A percentile compares a stretch with the other conserved stretches of the same genome.
phyloP scores from a whole-genome alignment of 768 basidiomycete species.

The Suillus occidentalis region DNA sequence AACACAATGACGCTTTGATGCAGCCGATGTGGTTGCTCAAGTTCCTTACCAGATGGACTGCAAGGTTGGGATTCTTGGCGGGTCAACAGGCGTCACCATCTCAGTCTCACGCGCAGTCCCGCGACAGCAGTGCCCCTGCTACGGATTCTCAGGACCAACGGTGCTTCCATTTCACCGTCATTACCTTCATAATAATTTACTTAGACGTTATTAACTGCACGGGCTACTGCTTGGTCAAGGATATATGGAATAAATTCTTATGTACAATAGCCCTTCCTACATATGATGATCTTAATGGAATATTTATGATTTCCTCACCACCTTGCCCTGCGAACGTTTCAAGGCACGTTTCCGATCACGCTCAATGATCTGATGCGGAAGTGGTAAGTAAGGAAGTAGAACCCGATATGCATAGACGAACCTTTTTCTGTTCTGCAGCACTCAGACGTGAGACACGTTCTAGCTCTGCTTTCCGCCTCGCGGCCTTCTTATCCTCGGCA shows the following conservation, averaged over 20 bases:
- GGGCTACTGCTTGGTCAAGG: not conserved
- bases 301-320: constrained; percentile 47
- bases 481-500: constrained; percentile 67
- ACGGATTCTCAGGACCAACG: not conserved
- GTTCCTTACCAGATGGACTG: constrained; percentile 78
- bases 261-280: not conserved
- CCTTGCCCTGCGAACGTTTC: constrained; percentile 70
- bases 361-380: constrained; percentile 53
- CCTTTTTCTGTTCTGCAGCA: constrained; percentile 83
- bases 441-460: constrained; percentile 72
- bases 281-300: not conserved
- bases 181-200: not conserved
- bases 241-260: not conserved
- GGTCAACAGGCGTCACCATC: constrained; percentile 15
- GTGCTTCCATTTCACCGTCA: not conserved
- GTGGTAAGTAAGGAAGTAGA: not conserved
- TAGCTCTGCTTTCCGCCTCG: constrained; percentile 72
- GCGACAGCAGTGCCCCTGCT: not conserved
- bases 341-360: constrained; percentile 74
- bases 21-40: constrained; percentile 76
- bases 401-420: constrained; percentile 23
- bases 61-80: constrained; percentile 51
- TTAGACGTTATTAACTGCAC: not conserved
- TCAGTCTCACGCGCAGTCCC: not conserved
- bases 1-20: constrained; percentile 41